Evolutionary conservation across 1,139 yeast genomes (phyloP).

Genomic region (Nakaseomyces kungkrabaensis): DNA sequence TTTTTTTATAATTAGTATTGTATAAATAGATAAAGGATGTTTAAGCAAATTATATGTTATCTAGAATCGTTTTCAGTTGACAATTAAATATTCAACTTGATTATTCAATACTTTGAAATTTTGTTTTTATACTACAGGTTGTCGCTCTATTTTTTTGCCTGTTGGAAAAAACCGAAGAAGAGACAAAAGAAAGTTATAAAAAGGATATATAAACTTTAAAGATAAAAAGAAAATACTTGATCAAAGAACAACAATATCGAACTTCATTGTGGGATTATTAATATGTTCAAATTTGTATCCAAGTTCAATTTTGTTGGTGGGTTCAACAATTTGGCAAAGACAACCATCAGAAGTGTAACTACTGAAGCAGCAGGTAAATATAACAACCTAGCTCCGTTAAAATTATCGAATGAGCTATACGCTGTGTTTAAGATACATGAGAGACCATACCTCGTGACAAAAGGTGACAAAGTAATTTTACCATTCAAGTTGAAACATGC

Average conservation of each 20-base stretch:
- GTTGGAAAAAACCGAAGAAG: too few species aligned
- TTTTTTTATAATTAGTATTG: too few species aligned
- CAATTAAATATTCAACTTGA: too few species aligned
- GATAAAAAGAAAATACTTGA: too few species aligned
- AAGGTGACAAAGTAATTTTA: constrained; percentile 73
- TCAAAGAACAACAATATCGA: not conserved
- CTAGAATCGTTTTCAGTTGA: too few species aligned
- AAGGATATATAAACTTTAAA: too few species aligned
- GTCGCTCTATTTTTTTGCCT: too few species aligned
- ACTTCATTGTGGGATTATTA: not conserved
- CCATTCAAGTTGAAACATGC: constrained; percentile 72
- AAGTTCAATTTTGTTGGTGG: not conserved
- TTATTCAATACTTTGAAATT: too few species aligned
- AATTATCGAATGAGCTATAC: constrained; percentile 58
- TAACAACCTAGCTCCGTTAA: constrained; percentile 45
- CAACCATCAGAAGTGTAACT: not conserved
- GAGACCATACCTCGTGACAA: constrained; percentile 80
- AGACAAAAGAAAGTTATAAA: too few species aligned
- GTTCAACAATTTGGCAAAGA: not conserved
- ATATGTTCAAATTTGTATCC: not conserved
- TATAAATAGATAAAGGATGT: too few species aligned
- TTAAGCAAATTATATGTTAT: too few species aligned
- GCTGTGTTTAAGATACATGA: constrained; percentile 78
- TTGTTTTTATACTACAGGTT: too few species aligned
- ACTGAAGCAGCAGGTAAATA: constrained; percentile 3